These are phyloP conservation scores for Lumnitzera racemosa DNA, from an alignment of 345 rosid genomes.

Conservation along the genomic window DNA sequence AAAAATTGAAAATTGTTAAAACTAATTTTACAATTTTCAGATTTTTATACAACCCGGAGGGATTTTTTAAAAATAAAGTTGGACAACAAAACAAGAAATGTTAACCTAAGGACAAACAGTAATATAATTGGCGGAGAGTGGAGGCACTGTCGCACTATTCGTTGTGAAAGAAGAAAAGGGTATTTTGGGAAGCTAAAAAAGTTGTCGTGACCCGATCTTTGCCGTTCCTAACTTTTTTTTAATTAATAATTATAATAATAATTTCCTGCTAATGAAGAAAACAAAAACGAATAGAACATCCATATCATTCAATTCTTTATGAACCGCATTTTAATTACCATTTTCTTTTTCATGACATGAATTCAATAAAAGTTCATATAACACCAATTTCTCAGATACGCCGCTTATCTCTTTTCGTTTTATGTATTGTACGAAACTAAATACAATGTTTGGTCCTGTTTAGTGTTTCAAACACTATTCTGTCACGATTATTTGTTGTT, in stretches of 20 bases:
- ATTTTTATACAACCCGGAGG: too few species aligned
- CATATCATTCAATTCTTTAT: too few species aligned
- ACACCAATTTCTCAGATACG: not conserved
- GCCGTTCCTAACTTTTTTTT: not conserved
- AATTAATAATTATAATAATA: not conserved
- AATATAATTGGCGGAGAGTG: not conserved
- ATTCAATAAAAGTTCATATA: too few species aligned
- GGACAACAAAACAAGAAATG: too few species aligned
- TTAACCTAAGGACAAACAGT: not conserved
- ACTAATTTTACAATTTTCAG: too few species aligned
- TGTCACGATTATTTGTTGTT: too few species aligned
- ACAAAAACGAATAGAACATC: too few species aligned
- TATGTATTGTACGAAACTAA: not conserved
- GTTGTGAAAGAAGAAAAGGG: slow-evolving; percentile 1
- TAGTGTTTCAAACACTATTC: too few species aligned
- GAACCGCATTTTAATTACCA: not conserved
- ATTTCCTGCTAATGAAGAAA: too few species aligned
- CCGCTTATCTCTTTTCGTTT: not conserved
- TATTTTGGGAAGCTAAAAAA: not conserved
- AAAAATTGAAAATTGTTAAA: too few species aligned
- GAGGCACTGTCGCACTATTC: not conserved
- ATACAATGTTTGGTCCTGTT: too few species aligned
- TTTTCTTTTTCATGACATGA: not conserved
- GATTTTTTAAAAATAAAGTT: too few species aligned
- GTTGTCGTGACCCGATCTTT: slow-evolving; percentile 1